Evolutionary conservation across 257 asterid species (phyloP).

Genomic region (Anisodus acutangulus): DNA sequence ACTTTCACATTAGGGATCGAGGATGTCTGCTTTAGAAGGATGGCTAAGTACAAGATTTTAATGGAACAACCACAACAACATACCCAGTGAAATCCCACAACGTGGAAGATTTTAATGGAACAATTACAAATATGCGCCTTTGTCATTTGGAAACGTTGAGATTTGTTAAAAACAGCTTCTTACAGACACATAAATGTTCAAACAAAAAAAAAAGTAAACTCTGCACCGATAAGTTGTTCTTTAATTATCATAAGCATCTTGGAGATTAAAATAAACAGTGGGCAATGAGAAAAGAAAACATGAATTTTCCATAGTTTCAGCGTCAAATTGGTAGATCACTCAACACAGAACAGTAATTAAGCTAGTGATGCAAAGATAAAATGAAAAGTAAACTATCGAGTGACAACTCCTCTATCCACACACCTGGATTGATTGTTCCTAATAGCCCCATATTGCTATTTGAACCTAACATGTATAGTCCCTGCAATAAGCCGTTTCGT

Average conservation of each 20-base stretch:
- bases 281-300: not conserved
- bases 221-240: not conserved
- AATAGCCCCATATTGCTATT: slow-evolving; percentile 53
- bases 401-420: not conserved
- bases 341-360: not conserved
- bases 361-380: not conserved
- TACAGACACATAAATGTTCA: not conserved
- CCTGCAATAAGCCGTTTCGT: slow-evolving; percentile 45
- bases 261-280: not conserved
- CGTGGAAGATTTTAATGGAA: not conserved
- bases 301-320: not conserved
- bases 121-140: not conserved
- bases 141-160: no score
- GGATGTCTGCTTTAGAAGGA: not conserved
- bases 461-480: slow-evolving; percentile 57
- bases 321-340: not conserved
- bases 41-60: not conserved
- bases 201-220: not conserved
- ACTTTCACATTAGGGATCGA: not conserved
- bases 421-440: slow-evolving; percentile 65
- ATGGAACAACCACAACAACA: not conserved
- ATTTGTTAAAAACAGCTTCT: not conserved
- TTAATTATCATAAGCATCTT: not conserved
- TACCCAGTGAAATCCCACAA: no score
- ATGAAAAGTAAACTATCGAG: not conserved